Percentiles rank a stretch among this genome's conserved stretches.
These are phyloP conservation scores for Aphanomyces invadans DNA, from an alignment of 352 stramenopile genomes.

Conservation along the genomic window DNA sequence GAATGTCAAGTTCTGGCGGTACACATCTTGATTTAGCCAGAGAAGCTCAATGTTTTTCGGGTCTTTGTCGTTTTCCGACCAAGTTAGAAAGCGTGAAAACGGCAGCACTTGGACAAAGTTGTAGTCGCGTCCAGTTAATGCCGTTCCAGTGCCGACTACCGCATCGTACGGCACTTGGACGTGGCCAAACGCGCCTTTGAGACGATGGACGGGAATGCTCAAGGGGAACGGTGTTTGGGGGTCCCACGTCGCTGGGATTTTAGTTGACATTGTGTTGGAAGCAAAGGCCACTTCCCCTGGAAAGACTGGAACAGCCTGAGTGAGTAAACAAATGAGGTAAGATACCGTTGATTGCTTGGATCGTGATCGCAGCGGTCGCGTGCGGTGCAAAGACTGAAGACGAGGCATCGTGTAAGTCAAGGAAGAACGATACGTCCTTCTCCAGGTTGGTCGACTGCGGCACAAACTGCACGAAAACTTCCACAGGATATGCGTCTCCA, in stretches of 20 bases:
- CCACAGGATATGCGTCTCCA: constrained; percentile 39
- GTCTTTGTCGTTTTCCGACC: constrained; percentile 32
- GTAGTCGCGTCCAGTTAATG: constrained; percentile 35
- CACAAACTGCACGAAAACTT: constrained; percentile 39
- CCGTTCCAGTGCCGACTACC: constrained; percentile 35
- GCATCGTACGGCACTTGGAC: constrained; percentile 26
- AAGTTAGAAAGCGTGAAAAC: constrained; percentile 19
- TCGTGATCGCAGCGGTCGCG: constrained; percentile 8
- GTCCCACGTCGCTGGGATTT: constrained; percentile 31
- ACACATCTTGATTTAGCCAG: constrained; percentile 28
- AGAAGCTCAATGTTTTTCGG: constrained; percentile 38
- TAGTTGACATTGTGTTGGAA: neutral
- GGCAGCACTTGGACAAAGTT: constrained; percentile 31
- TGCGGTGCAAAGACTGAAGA: neutral
- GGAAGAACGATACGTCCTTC: constrained; percentile 9
- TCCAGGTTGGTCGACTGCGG: neutral
- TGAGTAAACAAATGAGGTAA: too few relatives aligned
- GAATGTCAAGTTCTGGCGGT: constrained; percentile 6
- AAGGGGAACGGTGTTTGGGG: constrained; percentile 38
- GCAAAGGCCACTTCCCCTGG: constrained; percentile 40
- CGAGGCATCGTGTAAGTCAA: neutral
- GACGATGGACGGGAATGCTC: constrained; percentile 40
- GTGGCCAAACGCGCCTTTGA: constrained; percentile 27
- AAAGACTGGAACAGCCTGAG: constrained; percentile 4
- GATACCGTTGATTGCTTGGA: constrained; percentile 15